Evolutionary conservation across 164 flowering plant species (phyloP).

Genomic region (Nelumbo lutea): DNA sequence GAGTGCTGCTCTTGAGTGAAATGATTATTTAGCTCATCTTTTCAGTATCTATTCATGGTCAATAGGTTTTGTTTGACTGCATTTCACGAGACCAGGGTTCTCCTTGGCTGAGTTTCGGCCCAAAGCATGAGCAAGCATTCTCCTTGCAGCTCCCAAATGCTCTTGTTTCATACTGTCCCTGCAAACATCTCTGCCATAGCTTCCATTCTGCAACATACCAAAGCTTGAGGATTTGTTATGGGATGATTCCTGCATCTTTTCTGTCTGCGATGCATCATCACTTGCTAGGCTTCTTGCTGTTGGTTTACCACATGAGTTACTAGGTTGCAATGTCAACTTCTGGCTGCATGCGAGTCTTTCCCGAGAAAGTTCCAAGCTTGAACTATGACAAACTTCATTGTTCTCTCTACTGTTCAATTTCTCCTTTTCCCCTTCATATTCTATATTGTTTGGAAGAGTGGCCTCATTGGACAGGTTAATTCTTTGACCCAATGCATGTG

Average conservation of each 20-base stretch:
- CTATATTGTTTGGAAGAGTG: conserved; percentile 4
- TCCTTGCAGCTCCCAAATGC: conserved; percentile 80
- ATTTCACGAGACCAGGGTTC: conserved; percentile 17
- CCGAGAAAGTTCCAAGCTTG: conserved; percentile 7
- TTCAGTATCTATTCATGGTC: conserved; percentile 6
- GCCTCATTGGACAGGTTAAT: conserved; percentile 19
- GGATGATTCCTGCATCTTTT: conserved; percentile 9
- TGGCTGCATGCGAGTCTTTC: conserved; percentile 14
- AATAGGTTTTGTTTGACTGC: conserved; percentile 16
- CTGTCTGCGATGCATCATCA: conserved; percentile 8
- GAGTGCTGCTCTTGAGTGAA: neutral
- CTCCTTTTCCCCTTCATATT: neutral
- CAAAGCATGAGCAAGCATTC: conserved; percentile 83
- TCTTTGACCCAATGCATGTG: conserved; percentile 82
- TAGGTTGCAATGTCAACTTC: conserved; percentile 4
- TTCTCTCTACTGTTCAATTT: conserved; percentile 14
- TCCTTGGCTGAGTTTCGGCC: conserved; percentile 42
- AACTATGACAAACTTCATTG: conserved; percentile 9
- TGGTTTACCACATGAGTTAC: conserved; percentile 4
- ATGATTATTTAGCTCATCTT: neutral
- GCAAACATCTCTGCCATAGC: conserved; percentile 12
- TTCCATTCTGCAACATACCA: conserved; percentile 20
- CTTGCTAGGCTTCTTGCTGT: neutral
- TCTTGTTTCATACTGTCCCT: conserved; percentile 38
- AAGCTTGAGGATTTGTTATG: conserved; percentile 9